These are phyloP conservation scores for Sporothrix protearum DNA, from an alignment of 2,329 filamentous ascomycete species.

Conservation along the genomic window DNA sequence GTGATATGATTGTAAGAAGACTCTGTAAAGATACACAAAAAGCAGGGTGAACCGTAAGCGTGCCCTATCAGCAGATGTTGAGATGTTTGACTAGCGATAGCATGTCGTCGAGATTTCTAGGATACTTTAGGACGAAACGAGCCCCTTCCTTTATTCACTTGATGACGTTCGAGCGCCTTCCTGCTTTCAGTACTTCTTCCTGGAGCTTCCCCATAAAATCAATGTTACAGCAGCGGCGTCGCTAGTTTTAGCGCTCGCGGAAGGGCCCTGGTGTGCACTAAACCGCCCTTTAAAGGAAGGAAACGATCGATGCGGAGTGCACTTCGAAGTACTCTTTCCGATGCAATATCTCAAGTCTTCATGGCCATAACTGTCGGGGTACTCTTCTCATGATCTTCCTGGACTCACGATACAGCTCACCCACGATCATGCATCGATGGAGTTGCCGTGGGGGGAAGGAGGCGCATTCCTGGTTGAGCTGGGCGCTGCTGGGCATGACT, in stretches of 20 bases:
- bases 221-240: not conserved
- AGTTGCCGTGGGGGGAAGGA: not conserved
- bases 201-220: not conserved
- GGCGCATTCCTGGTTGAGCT: constrained; percentile 11
- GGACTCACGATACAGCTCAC: not conserved
- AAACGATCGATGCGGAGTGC: not conserved
- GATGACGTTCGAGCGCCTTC: not conserved
- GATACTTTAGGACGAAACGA: not conserved
- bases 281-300: not conserved
- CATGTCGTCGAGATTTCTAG: too few relatives aligned
- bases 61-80: not conserved
- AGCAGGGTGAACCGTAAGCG: too few relatives aligned
- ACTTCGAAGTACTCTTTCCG: not conserved
- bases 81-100: not conserved
- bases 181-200: not conserved
- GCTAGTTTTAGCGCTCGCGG: not conserved
- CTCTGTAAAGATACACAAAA: not conserved
- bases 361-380: not conserved
- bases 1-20: not conserved
- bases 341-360: too few relatives aligned
- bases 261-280: not conserved
- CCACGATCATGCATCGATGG: not conserved
- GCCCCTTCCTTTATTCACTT: not conserved
- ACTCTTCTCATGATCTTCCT: not conserved
- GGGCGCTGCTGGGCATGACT: not conserved